Evolutionary conservation across 208 protist genomes (phyloP).

Genomic region (Endotrypanum monterogeii): DNA sequence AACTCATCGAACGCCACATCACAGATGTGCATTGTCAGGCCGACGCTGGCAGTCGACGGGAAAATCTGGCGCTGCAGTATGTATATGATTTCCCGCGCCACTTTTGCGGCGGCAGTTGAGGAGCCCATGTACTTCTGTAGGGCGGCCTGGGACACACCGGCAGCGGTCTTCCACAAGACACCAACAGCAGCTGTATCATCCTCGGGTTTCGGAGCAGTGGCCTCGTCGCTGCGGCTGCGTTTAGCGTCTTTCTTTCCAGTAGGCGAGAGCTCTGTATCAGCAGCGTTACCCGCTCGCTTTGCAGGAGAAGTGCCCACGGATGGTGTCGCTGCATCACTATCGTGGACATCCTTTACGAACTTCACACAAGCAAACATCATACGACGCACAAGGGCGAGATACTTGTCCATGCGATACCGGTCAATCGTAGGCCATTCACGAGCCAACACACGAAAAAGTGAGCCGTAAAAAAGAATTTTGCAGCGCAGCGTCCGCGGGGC

Average conservation of each 20-base stretch:
- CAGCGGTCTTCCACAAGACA: conserved; percentile 22
- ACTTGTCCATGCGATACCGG: conserved; percentile 92
- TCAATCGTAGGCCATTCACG: conserved; percentile 92
- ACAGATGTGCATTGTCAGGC: conserved; percentile 84
- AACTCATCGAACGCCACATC: conserved; percentile 85
- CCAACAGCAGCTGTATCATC: neutral
- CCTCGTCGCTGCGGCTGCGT: conserved; percentile 14
- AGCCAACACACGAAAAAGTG: conserved; percentile 75
- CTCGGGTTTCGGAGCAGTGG: neutral
- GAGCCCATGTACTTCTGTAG: conserved; percentile 28
- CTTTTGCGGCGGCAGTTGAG: conserved; percentile 13
- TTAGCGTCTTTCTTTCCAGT: conserved; percentile 16
- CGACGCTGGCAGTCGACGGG: conserved; percentile 52
- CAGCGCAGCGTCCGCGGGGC: conserved; percentile 45
- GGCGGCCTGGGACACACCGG: conserved; percentile 20
- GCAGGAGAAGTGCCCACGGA: conserved; percentile 18
- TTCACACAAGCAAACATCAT: conserved; percentile 58
- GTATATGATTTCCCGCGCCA: conserved; percentile 56
- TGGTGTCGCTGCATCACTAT: conserved; percentile 8
- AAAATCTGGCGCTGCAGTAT: conserved; percentile 75
- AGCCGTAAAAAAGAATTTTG: conserved; percentile 70
- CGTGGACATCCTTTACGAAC: conserved; percentile 52
- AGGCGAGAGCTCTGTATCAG: neutral
- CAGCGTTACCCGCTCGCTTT: conserved; percentile 10
- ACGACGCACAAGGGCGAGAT: conserved; percentile 81